Conservation (phyloP, 768 basidiomycete species). For the Xerocomellus amylosporus region DNA sequence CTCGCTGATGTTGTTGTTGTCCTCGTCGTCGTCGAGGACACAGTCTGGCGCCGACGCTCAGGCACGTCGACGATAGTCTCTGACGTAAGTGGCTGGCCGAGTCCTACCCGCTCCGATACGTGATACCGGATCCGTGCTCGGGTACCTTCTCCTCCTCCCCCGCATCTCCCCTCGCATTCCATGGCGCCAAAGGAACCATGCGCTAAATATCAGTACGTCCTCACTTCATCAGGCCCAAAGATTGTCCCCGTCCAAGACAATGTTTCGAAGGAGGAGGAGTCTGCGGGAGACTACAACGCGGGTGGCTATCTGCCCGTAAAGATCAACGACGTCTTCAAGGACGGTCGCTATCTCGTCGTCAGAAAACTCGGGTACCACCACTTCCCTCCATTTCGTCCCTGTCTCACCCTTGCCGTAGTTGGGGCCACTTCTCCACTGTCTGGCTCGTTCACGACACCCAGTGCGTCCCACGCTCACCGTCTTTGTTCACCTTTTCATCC, state of each 20-base stretch:
- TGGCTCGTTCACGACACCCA: slow-evolving; percentile 82
- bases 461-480: slow-evolving; percentile 43
- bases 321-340: slow-evolving; percentile 80
- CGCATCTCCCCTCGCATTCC: slow-evolving; percentile 17
- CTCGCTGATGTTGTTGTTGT: not conserved
- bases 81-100: not conserved
- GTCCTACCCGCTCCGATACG: slow-evolving; percentile 14
- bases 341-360: slow-evolving; percentile 79
- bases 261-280: slow-evolving; percentile 73
- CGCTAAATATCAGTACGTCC: slow-evolving; percentile 74
- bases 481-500: slow-evolving; percentile 14
- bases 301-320: slow-evolving; percentile 81
- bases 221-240: slow-evolving; percentile 63
- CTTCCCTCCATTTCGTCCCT: not conserved
- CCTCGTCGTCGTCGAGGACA: slow-evolving; percentile 3
- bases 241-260: slow-evolving; percentile 68
- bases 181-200: slow-evolving; percentile 70
- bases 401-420: slow-evolving; percentile 44
- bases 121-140: slow-evolving; percentile 20
- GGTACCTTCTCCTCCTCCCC: not conserved
- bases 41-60: too few species aligned
- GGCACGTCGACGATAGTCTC: too few species aligned
- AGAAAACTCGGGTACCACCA: slow-evolving; percentile 79
- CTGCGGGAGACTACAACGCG: slow-evolving; percentile 77
- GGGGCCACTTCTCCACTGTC: slow-evolving; percentile 95